These are phyloP conservation scores for Irpex sp. DNA, from an alignment of 1,284 basidiomycete species.

Conservation along the genomic window DNA sequence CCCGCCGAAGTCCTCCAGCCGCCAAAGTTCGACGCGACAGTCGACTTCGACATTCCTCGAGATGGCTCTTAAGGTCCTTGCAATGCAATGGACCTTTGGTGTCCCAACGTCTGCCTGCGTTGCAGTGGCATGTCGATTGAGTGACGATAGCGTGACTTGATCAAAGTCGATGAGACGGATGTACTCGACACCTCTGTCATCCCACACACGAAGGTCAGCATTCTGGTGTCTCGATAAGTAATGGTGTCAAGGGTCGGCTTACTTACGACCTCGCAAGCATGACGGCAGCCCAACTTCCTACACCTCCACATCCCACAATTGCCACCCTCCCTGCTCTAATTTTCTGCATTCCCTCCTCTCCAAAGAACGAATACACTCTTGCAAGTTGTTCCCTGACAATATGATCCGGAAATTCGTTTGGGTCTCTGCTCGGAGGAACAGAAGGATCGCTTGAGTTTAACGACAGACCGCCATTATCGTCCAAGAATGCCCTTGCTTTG, in stretches of 20 bases:
- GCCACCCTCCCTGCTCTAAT: slow-evolving; percentile 80
- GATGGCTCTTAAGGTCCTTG: slow-evolving; percentile 71
- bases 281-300: slow-evolving; percentile 92
- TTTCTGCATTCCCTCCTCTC: slow-evolving; percentile 83
- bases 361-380: slow-evolving; percentile 93
- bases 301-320: slow-evolving; percentile 93
- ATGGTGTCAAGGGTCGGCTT: background rate
- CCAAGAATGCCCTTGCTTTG: slow-evolving; percentile 3
- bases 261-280: slow-evolving; percentile 89
- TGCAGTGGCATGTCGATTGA: slow-evolving; percentile 96
- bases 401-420: slow-evolving; percentile 40
- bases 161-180: slow-evolving; percentile 87
- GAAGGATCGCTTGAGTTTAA: background rate
- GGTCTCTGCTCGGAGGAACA: slow-evolving; percentile 4
- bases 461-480: background rate
- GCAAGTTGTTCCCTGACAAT: slow-evolving; percentile 86
- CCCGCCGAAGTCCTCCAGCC: slow-evolving; percentile 68
- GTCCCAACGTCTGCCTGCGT: slow-evolving; percentile 88
- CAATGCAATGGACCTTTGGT: slow-evolving; percentile 87
- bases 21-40: slow-evolving; percentile 79
- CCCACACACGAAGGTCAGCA: background rate
- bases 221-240: background rate
- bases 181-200: slow-evolving; percentile 61
- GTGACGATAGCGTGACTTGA: slow-evolving; percentile 87
- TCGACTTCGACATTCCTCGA: slow-evolving; percentile 77